Evolutionary conservation across 495 filamentous ascomycete genomes (phyloP), one percentile per base, ranked within the genome.

Genomic region (Hypoxylon crocopeplum): DNA sequence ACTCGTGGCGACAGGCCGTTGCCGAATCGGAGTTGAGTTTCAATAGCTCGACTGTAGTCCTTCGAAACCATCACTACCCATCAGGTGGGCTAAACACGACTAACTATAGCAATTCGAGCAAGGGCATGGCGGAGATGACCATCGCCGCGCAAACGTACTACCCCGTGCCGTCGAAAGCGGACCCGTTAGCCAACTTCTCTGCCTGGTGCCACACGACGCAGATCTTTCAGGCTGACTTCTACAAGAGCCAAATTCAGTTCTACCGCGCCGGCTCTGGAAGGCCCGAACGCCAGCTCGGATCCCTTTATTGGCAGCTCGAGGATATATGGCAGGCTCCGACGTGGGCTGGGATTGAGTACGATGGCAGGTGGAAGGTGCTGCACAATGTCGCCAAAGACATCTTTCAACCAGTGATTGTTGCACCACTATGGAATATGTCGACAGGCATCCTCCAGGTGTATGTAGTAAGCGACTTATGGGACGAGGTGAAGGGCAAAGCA

Each of bases 291-390:
- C 85, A 88, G 64, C 74, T 88, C 1, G 86, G 86, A 0, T 79
- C 78, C 4, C 66, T 89, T 6, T 89, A 88, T 66, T 89, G 86
- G 86, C 86, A 89, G 66, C 72, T 89, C 1, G 83, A 89, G 55
- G 86, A 88, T 69, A 83, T 87, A 62, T 88, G 86, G 86, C 83
- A 86, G 63, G 86, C 85, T 6, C 85, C 86, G 0, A 83, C 85
- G 0, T 89, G 86, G 86, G 83, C 86, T 51, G 74, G 83, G 0
- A 84, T 86, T 40, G 85, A 87, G 70, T 85, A 83, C 44, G 79
- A 81, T 54, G 85, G 85, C 1, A 75, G 86, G 3, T 88, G 84
- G 85, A 88, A 89, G 62, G 77, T 85, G 3, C 72, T 88, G 20
- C 84, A 88, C 56, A 83, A 87, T 33, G 71, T 75, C 0, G 81